Evolutionary conservation across 1,284 basidiomycete genomes (phyloP).

Genomic region (Pulveroboletus sp.): DNA sequence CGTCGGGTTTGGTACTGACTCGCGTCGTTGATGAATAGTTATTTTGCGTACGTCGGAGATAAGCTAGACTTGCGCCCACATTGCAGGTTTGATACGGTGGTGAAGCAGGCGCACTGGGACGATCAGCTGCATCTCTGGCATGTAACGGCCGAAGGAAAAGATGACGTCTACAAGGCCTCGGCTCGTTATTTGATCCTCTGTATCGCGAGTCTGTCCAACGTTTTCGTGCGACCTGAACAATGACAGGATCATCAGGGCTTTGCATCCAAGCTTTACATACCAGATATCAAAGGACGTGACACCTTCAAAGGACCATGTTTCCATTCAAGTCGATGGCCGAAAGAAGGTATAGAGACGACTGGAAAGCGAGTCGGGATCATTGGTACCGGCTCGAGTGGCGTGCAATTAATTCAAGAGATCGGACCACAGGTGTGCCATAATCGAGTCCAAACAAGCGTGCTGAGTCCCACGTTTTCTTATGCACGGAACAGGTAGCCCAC

Average conservation of each 20-base stretch:
- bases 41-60: constrained; percentile 19
- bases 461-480: not conserved
- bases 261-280: not conserved
- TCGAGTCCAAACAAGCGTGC: not conserved
- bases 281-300: constrained; percentile 14
- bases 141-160: constrained; percentile 10
- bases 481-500: constrained; percentile 11
- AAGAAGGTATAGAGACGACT: constrained; percentile 1
- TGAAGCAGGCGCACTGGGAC: constrained; percentile 21
- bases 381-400: constrained; percentile 19
- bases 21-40: not conserved
- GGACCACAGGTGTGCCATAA: constrained; percentile 16
- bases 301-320: constrained; percentile 12
- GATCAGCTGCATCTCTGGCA: constrained; percentile 20
- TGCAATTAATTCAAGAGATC: too few species aligned
- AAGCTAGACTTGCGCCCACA: constrained; percentile 18
- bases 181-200: constrained; percentile 18
- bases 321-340: constrained; percentile 19
- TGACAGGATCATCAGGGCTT: constrained; percentile 6
- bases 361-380: constrained; percentile 18
- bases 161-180: not conserved
- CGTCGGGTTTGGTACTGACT: not conserved
- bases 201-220: not conserved
- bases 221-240: too few species aligned
- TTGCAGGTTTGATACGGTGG: constrained; percentile 16